Evolutionary conservation across 495 filamentous ascomycete species (phyloP).

Genomic region (Saxophila tyrrhenica): DNA sequence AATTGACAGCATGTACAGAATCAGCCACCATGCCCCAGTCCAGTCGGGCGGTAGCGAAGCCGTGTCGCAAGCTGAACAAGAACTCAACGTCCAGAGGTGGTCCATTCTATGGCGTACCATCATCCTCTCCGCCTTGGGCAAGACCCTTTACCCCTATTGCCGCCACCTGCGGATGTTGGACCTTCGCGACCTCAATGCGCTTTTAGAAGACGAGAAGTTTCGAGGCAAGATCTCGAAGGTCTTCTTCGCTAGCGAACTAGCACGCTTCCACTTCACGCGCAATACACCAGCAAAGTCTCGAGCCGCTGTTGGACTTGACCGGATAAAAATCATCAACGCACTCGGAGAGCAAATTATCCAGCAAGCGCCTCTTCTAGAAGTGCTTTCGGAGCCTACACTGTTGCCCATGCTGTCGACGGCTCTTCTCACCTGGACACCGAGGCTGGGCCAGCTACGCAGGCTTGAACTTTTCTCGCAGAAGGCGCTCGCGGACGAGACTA

Average conservation of each 20-base stretch:
- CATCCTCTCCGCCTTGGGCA: slow-evolving; percentile 50
- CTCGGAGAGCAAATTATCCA: slow-evolving; percentile 34
- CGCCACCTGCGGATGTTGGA: slow-evolving; percentile 53
- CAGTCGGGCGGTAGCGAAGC: slow-evolving; percentile 22
- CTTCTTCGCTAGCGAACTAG: slow-evolving; percentile 28
- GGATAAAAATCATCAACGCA: slow-evolving; percentile 25
- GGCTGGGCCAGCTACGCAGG: slow-evolving; percentile 34
- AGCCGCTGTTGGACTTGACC: no score
- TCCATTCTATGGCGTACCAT: slow-evolving; percentile 58
- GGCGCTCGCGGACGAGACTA: slow-evolving; percentile 41
- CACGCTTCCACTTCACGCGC: slow-evolving; percentile 19
- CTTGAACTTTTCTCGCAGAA: slow-evolving; percentile 48
- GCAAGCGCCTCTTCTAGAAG: slow-evolving; percentile 41
- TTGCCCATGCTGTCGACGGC: slow-evolving; percentile 33
- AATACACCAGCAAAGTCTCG: slow-evolving; percentile 11
- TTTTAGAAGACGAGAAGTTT: slow-evolving; percentile 44
- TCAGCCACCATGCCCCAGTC: slow-evolving; percentile 18
- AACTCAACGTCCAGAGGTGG: slow-evolving; percentile 38
- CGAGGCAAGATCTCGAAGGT: slow-evolving; percentile 32
- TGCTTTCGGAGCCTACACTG: slow-evolving; percentile 9
- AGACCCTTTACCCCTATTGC: slow-evolving; percentile 58
- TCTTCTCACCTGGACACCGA: slow-evolving; percentile 37
- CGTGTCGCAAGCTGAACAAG: slow-evolving; percentile 27
- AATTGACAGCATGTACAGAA: slow-evolving; percentile 3
- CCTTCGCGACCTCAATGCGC: slow-evolving; percentile 45